Base-by-base conservation (phyloP, 2,329 filamentous ascomycete genomes). In the Rugonectria rugulosa region DNA sequence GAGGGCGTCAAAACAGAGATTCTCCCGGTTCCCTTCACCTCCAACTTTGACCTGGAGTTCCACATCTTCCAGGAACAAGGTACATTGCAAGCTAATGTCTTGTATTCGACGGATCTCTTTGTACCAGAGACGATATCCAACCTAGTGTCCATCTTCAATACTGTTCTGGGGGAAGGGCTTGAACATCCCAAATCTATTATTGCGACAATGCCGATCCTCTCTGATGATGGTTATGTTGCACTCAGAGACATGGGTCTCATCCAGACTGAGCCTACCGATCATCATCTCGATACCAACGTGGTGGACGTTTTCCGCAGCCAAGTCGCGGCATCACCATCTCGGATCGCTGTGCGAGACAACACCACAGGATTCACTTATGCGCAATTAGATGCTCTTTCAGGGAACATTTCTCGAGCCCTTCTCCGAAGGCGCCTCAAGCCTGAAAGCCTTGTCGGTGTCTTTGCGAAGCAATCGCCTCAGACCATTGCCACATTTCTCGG, bases 11-110 rank as follows among this genome's bases (percentile, higher is more conserved):
- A 64, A 1, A 57, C 54, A 0, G 61, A 67, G 10, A 14, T 26
- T 1, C 7, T 68, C 0, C 1, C 34, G 2, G 34, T 38, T 7
- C 32, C 43, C 5, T 31, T 41, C 2, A 56, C 60, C 3, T 55
- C 67, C 0, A 36, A 65, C 14, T 67, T 66, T 14, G 67, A 69
- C 10, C 14, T 68, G 2, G 67, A 69, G 44, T 65, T 69, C 0
- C 67, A 69, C 26, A 19, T 69, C 1, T 66, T 60, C 27, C 66
- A 67, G 8, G 57, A 63, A 27, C 32, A 60, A 0, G 27, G 46
- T 6, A 20, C 24, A 0, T 51, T 69, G 0, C 50, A 37, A 2
- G 64, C 67, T 0, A 40, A 47, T 3, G 27, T 59, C 5, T 21
- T 65, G 4, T 70, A 56, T 26, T 57, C 68, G 0, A 56, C 57